phyloP scores from a whole-genome alignment of 2,329 filamentous ascomycete genomes.

The Nannizziopsis barbatae region DNA sequence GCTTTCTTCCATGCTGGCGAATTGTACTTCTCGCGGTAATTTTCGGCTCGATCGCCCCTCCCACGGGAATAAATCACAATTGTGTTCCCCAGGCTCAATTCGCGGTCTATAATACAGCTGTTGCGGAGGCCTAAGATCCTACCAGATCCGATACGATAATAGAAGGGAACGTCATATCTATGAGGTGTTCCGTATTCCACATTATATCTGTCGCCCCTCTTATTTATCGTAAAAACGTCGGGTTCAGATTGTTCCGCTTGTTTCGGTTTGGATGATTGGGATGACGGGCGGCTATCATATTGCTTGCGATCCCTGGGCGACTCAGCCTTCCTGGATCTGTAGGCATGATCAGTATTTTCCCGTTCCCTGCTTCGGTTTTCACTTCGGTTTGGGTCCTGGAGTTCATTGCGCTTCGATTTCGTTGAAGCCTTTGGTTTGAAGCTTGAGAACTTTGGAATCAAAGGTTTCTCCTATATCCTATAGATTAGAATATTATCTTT shows the following conservation, averaged over 20 bases:
- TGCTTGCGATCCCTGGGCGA: neutral
- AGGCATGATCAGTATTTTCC: neutral
- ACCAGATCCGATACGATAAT: constrained; percentile 58
- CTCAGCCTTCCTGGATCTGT: constrained; percentile 16
- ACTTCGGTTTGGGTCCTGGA: constrained; percentile 6
- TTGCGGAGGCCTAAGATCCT: constrained; percentile 55
- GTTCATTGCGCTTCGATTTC: neutral
- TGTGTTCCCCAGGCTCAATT: constrained; percentile 37
- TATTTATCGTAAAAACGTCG: constrained; percentile 53
- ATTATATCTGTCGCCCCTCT: constrained; percentile 65
- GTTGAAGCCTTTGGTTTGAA: constrained; percentile 47
- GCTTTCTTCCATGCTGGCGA: constrained; percentile 24
- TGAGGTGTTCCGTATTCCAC: constrained; percentile 63
- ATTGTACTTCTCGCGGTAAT: constrained; percentile 39
- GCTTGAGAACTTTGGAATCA: constrained; percentile 61
- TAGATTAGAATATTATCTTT: neutral
- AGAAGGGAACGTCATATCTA: constrained; percentile 58
- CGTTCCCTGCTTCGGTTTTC: neutral
- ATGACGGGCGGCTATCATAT: neutral
- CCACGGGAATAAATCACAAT: constrained; percentile 27
- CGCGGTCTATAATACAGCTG: constrained; percentile 55
- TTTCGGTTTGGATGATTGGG: neutral
- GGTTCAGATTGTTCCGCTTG: constrained; percentile 2
- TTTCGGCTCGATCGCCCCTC: constrained; percentile 27
- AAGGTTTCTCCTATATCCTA: constrained; percentile 25